Base-by-base conservation (phyloP, 352 stramenopile species). In the Thalassiosira delicatula region DNA sequence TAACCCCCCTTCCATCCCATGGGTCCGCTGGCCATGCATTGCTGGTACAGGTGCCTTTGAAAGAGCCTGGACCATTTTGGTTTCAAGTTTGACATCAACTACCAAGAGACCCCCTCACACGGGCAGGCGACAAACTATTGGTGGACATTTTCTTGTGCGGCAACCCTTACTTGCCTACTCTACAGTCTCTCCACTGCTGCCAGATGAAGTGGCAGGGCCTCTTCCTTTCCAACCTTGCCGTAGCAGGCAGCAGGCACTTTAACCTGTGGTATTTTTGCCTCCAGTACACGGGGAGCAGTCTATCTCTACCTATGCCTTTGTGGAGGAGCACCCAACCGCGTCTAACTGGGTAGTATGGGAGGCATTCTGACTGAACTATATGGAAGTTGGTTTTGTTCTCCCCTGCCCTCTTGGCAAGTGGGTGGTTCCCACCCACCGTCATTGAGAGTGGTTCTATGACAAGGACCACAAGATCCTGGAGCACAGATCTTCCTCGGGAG, bases 31-130 rank as follows among this genome's bases (percentile, higher is more conserved):
- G 35, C 60, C 0, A 79, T 44, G 5, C 14, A 44, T 19, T 79
- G 40, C 27, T 79, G 59, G 70, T 32, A 29, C 21, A 25, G 49
- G 14, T 70, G 42, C 21, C 62, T 79, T 19, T 79, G 70, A 59
- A 32, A 71, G 19, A 25, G 37, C 12, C 11, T 77, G 1, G 29
- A 54, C 17, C 30, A 57, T 1, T 70, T 37, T n/a, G 19, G 12
- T 7, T 59, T 71, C 30, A 46, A 53, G 11, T 3, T 79, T 0
- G 29, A 49, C n/a, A 40, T 79, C 3, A 27, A 61, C 14, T 79
- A 73, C 30, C 60, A 44, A 30, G 33, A 9, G 0, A 54, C 61
- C 21, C 14, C 7, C 37, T 46, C 37, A 37, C 59, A 37, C 23
- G 30, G 0, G 37, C 69, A 32, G n/a, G 37, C 3, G 56, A 77